Percentiles rank a stretch among this genome's conserved stretches.
Conservation (phyloP, 2,329 filamentous ascomycete genomes). For the Fusarium sp. region DNA sequence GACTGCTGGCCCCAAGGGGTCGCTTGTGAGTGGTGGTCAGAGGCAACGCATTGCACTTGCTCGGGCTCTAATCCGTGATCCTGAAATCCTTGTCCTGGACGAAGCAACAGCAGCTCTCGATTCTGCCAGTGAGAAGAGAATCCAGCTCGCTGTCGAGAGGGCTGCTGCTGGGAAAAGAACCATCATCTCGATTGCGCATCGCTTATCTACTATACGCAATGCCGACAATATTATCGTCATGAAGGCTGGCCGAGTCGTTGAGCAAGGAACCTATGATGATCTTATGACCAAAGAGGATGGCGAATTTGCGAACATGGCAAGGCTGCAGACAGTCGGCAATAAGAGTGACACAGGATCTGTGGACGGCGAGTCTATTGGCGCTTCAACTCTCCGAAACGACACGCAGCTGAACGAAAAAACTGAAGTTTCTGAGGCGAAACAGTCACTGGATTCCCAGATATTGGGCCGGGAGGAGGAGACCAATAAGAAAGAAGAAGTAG, state of each 20-base stretch:
- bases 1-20: conserved; percentile 61
- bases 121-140: conserved; percentile 64
- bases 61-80: conserved; percentile 64
- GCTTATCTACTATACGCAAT: conserved; percentile 67
- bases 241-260: conserved; percentile 65
- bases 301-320: conserved; percentile 63
- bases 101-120: conserved; percentile 70
- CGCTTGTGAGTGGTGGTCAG: conserved; percentile 67
- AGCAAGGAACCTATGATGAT: conserved; percentile 70
- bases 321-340: conserved; percentile 50
- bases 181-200: conserved; percentile 72
- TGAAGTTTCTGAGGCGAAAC: conserved; percentile 12
- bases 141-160: conserved; percentile 58
- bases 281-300: conserved; percentile 60
- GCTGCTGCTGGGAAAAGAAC: conserved; percentile 62
- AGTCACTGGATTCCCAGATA: background rate
- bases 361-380: conserved; percentile 34
- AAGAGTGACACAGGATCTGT: conserved; percentile 41
- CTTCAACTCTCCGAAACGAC: conserved; percentile 24
- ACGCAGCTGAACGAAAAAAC: conserved; percentile 12
- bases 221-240: conserved; percentile 76
- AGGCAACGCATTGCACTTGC: conserved; percentile 68
- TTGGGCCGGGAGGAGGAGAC: background rate
- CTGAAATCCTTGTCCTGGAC: conserved; percentile 66
- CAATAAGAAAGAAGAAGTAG: conserved; percentile 33